A percentile compares a stretch with the other conserved stretches of the same genome.
Conservation (phyloP, 1,284 basidiomycete species). For the Peniophora sp. region DNA sequence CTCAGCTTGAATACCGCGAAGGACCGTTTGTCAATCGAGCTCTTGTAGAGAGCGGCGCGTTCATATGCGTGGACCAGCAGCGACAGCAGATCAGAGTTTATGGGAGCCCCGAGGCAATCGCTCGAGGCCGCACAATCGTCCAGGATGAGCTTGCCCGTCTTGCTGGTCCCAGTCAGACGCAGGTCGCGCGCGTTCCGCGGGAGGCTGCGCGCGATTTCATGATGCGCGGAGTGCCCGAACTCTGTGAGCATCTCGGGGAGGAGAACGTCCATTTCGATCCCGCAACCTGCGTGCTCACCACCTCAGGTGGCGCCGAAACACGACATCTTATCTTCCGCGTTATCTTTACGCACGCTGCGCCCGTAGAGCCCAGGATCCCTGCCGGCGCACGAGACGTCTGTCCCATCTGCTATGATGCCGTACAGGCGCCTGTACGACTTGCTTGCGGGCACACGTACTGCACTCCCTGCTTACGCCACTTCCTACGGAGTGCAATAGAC, state of each 20-base stretch:
- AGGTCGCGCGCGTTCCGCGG: constrained; percentile 20
- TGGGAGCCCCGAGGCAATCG: constrained; percentile 26
- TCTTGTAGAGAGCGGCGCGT: constrained; percentile 25
- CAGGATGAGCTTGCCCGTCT: constrained; percentile 34
- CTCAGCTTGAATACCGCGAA: constrained; percentile 22
- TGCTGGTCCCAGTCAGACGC: constrained; percentile 29
- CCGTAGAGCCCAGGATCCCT: constrained; percentile 2
- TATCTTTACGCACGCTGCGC: constrained; percentile 34
- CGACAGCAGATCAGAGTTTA: constrained; percentile 31
- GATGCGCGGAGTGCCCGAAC: constrained; percentile 32
- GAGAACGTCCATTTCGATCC: constrained; percentile 37
- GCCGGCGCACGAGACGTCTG: constrained; percentile 20
- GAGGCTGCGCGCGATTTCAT: constrained; percentile 38
- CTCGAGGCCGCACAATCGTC: constrained; percentile 31
- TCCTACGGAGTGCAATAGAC: constrained; percentile 37
- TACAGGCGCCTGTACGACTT: constrained; percentile 35
- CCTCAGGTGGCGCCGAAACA: constrained; percentile 44
- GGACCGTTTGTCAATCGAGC: constrained; percentile 22
- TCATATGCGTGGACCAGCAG: constrained; percentile 34
- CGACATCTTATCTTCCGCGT: constrained; percentile 30
- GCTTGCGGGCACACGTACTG: constrained; percentile 50
- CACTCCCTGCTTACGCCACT: constrained; percentile 40
- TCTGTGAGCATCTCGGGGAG: constrained; percentile 43
- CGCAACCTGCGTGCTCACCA: constrained; percentile 26
- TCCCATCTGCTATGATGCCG: constrained; percentile 42